These are phyloP conservation scores for Beauveria caledonica DNA, from an alignment of 2,329 filamentous ascomycete species.

Conservation along the genomic window DNA sequence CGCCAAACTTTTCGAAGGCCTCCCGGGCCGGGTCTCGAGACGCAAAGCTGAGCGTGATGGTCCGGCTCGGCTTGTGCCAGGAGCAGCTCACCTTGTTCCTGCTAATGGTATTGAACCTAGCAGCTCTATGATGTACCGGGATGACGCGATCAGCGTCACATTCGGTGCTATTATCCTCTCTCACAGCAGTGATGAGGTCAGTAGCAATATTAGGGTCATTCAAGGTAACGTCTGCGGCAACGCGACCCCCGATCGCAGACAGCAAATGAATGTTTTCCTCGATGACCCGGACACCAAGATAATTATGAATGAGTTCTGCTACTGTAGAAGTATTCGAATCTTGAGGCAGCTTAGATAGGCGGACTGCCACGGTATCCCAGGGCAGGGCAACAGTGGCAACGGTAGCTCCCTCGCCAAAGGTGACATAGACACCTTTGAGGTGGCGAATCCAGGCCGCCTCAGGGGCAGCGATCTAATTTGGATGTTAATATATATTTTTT, in stretches of 20 bases:
- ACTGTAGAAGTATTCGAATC: neutral
- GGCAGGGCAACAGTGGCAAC: conserved; percentile 1
- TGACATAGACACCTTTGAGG: conserved; percentile 4
- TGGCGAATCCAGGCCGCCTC: conserved; percentile 2
- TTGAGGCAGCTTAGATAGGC: neutral
- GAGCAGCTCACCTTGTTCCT: conserved; percentile 5
- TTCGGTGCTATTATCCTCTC: neutral
- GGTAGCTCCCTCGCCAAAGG: conserved; percentile 4
- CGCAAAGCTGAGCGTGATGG: neutral
- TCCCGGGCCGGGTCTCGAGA: neutral
- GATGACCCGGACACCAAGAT: neutral
- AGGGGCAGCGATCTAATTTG: neutral
- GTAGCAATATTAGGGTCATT: neutral
- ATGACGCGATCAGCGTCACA: neutral
- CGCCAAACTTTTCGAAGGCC: neutral
- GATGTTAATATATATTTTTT: neutral
- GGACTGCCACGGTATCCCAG: neutral
- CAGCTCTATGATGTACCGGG: neutral
- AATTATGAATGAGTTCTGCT: neutral
- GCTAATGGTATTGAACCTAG: neutral
- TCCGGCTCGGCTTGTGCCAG: conserved; percentile 9
- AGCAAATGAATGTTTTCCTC: neutral
- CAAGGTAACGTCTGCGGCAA: conserved; percentile 2
- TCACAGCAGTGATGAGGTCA: neutral
- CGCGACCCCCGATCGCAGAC: neutral